phyloP scores from a whole-genome alignment of 257 asterid species.

The Rauvolfia tetraphylla region DNA sequence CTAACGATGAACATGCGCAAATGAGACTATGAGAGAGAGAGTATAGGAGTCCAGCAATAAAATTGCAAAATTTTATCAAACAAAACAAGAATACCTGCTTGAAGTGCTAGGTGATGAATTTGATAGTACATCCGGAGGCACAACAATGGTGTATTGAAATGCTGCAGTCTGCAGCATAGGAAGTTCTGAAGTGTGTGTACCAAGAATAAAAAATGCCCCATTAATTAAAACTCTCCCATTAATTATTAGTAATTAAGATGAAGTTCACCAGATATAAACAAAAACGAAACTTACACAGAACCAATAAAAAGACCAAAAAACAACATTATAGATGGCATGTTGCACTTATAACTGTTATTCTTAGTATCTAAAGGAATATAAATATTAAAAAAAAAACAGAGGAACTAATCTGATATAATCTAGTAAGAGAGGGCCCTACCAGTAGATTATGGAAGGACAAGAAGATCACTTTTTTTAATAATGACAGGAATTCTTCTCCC shows the following conservation, averaged over 20 bases:
- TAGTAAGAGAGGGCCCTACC: neutral
- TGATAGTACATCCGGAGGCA: slow-evolving; percentile 68
- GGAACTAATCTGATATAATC: neutral
- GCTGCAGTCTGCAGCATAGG: slow-evolving; percentile 96
- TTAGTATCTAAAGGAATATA: neutral
- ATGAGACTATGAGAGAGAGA: too few species aligned
- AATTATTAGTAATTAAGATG: neutral
- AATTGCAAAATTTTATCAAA: too few species aligned
- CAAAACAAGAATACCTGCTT: slow-evolving; percentile 48
- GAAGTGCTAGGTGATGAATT: slow-evolving; percentile 43
- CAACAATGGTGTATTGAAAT: slow-evolving; percentile 91
- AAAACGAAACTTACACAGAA: neutral
- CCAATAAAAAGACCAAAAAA: neutral
- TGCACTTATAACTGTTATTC: neutral
- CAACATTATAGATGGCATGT: neutral
- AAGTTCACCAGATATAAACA: neutral
- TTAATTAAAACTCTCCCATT: neutral
- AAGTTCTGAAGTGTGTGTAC: slow-evolving; percentile 79
- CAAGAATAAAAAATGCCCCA: slow-evolving; percentile 17
- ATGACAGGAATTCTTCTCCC: neutral
- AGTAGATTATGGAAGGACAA: neutral
- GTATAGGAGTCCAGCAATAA: slow-evolving; percentile 11
- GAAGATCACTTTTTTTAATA: neutral
- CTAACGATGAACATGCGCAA: neutral
- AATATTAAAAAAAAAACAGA: neutral